Evolutionary conservation across 2,329 filamentous ascomycete species (phyloP).

Genomic region (Amphichorda felina): DNA sequence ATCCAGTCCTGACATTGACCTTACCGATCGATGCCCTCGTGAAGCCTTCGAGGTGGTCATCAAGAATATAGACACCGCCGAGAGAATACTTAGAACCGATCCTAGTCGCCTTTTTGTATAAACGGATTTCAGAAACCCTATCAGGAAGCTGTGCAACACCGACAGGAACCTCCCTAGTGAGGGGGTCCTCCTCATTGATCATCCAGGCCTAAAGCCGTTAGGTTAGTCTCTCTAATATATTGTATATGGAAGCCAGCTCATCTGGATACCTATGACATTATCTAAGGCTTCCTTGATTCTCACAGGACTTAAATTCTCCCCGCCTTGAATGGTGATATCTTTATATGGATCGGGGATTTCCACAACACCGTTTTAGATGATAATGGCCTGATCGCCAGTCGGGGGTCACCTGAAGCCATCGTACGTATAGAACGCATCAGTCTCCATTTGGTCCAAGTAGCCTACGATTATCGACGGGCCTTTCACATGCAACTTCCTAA

Average conservation of each 20-base stretch:
- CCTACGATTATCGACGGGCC: constrained; percentile 20
- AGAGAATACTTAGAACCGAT: constrained; percentile 26
- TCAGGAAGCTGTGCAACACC: constrained; percentile 25
- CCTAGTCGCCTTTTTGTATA: constrained; percentile 15
- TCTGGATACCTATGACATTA: constrained; percentile 18
- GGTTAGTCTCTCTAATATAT: too few species aligned
- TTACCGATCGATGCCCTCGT: constrained; percentile 32
- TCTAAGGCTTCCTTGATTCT: constrained; percentile 22
- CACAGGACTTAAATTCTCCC: constrained; percentile 29
- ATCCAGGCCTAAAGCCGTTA: constrained; percentile 20
- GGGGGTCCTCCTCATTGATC: constrained; percentile 27
- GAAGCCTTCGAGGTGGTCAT: constrained; percentile 22
- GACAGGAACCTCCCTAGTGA: constrained; percentile 34
- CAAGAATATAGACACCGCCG: constrained; percentile 25
- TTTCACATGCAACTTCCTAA: constrained; percentile 27
- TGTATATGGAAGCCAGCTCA: constrained; percentile 2
- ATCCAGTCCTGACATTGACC: too few species aligned
- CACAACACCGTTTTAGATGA: constrained; percentile 23
- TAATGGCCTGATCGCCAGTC: constrained; percentile 27
- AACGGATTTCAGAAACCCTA: constrained; percentile 16
- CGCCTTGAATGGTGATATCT: constrained; percentile 31
- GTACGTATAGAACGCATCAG: constrained; percentile 22
- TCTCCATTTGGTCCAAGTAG: constrained; percentile 17
- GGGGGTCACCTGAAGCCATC: constrained; percentile 20
- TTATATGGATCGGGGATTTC: constrained; percentile 29